Evolutionary conservation across 2,329 filamentous ascomycete species (phyloP), one percentile per base, ranked within the genome.

Genomic region (Niveomyces coronatus): DNA sequence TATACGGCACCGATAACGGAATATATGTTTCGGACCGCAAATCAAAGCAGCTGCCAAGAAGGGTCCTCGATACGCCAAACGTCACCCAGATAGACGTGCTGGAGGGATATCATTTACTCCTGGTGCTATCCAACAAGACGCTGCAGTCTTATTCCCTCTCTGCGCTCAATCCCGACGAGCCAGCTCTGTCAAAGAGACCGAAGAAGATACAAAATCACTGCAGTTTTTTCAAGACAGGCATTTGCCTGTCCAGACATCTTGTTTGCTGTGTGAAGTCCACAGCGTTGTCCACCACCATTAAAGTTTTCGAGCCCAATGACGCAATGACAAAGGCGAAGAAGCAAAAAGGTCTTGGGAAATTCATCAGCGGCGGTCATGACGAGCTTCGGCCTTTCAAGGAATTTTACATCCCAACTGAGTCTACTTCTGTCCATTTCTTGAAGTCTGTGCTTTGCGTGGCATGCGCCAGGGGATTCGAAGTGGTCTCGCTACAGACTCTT

Each of bases 291-390:
- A 94, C 86, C 11, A 96, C 89, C 2, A 94, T 98, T 68, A 96
- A 96, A 63, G 91, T 96, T n/a, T 96, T 86, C 61, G 89, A 98
- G 63, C 91, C 91, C 1, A 94, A 94, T 63, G 91, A 96, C 56
- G 83, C 86, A 45, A 82, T 94, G 71, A 82, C 83, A 39, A 91
- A 88, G 65, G 85, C 85, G 42, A 93, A 91, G 68, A 95, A 93
- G 67, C 93, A 94, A 57, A 91, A 88, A 53, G 89, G 91, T 14
- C 80, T 98, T 43, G 82, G 85, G 48, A 94, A 93, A 65, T 94
- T 98, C 79, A 89, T 98, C 63, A 86, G 86, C 44, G 80, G 69
- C 36, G 86, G 87, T 8, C 88, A 95, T 57, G 91, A 98, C 59
- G 86, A 94, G 50, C 74, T 98, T 46, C 93, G 93, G 63, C 85